phyloP scores from a whole-genome alignment of 805 yeast species.

The Hanseniaspora pseudoguilliermondii region DNA sequence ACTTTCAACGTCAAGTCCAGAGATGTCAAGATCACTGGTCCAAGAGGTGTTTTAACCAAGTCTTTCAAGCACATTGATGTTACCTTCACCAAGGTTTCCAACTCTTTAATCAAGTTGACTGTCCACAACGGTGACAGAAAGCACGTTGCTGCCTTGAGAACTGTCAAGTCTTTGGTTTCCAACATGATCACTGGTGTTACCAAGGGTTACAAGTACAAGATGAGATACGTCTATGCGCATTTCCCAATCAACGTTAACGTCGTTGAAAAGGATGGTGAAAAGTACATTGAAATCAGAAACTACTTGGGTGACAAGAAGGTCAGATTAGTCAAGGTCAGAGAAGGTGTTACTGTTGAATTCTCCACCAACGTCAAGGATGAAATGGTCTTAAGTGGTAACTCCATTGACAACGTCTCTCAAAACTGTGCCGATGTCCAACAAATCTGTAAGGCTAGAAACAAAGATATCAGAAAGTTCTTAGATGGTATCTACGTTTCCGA shows the following conservation, averaged over 20 bases:
- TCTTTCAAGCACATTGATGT: slow-evolving; percentile 90
- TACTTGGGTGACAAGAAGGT: slow-evolving; percentile 99
- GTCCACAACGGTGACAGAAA: slow-evolving; percentile 99
- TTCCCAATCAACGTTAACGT: slow-evolving; percentile 99
- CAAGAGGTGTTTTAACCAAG: slow-evolving; percentile 91
- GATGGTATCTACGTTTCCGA: slow-evolving; percentile 99
- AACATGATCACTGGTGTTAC: slow-evolving; percentile 98
- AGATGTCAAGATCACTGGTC: slow-evolving; percentile 80
- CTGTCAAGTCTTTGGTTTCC: slow-evolving; percentile 87
- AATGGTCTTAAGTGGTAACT: slow-evolving; percentile 84
- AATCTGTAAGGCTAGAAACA: slow-evolving; percentile 96
- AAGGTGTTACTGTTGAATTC: slow-evolving; percentile 77
- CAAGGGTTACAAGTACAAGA: slow-evolving; percentile 97
- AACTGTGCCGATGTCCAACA: slow-evolving; percentile 97
- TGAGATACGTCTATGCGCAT: slow-evolving; percentile 99
- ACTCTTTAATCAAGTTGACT: slow-evolving; percentile 67
- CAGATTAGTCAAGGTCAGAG: slow-evolving; percentile 72
- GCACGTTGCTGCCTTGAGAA: slow-evolving; percentile 92
- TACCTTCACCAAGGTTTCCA: slow-evolving; percentile 68
- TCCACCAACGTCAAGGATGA: slow-evolving; percentile 88
- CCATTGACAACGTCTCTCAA: slow-evolving; percentile 94
- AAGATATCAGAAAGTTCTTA: slow-evolving; percentile 99
- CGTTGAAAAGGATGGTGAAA: slow-evolving; percentile 60
- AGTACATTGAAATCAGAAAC: slow-evolving; percentile 91
- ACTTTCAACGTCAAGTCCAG: slow-evolving; percentile 85